Conservation (phyloP, 257 asterid species). For the Osmanthus fragrans region DNA sequence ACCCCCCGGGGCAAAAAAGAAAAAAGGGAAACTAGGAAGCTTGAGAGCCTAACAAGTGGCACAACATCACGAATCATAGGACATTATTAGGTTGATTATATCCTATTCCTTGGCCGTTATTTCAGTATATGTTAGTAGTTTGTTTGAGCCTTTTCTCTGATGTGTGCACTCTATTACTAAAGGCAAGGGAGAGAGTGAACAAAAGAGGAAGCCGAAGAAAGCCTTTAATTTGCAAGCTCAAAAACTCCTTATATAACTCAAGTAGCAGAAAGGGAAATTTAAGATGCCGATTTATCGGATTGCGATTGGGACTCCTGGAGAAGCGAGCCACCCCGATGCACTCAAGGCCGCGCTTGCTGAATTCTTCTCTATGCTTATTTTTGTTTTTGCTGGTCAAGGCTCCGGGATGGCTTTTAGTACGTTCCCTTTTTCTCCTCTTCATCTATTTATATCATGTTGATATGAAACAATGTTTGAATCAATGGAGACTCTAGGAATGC, state of each 20-base stretch:
- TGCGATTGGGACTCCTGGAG: conserved; percentile 28
- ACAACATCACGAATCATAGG: neutral
- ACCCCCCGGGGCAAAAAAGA: too few species aligned
- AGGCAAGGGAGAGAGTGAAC: neutral
- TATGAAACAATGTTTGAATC: neutral
- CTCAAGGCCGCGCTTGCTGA: conserved; percentile 38
- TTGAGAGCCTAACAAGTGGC: neutral
- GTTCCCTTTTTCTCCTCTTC: neutral
- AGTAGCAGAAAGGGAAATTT: neutral
- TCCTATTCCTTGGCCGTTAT: neutral
- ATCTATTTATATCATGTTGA: neutral
- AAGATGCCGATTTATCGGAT: conserved; percentile 32
- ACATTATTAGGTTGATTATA: neutral
- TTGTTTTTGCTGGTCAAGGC: conserved; percentile 42
- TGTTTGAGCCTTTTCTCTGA: neutral
- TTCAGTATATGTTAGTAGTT: neutral
- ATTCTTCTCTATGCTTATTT: conserved; percentile 42
- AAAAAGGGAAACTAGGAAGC: neutral
- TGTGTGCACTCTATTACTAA: neutral
- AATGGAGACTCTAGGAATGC: too few species aligned
- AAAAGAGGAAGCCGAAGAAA: neutral
- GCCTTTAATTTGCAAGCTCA: neutral
- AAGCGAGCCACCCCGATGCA: conserved; percentile 38
- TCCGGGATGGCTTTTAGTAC: conserved; percentile 43
- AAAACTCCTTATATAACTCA: neutral